phyloP scores from a whole-genome alignment of 805 yeast genomes.

The Yamadazyma olivae region DNA sequence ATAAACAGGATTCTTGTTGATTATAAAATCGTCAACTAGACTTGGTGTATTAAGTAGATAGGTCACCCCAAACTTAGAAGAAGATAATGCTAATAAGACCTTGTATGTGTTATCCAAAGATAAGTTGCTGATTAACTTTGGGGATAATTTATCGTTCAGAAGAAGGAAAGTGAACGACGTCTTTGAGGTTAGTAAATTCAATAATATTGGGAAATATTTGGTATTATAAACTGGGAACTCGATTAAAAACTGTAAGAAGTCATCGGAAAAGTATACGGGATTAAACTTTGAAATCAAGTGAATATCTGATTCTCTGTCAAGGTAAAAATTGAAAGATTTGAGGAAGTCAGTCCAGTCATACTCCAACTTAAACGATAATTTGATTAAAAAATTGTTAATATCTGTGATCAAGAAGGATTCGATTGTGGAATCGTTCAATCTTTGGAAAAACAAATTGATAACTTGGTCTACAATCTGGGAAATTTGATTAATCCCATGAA shows the following conservation, averaged over 20 bases:
- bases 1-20: conserved; percentile 16
- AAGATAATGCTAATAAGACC: conserved; percentile 19
- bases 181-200: conserved; percentile 20
- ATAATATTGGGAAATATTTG: conserved; percentile 22
- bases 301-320: conserved; percentile 17
- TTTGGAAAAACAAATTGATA: conserved; percentile 1
- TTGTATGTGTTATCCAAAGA: conserved; percentile 18
- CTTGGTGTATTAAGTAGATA: conserved; percentile 23
- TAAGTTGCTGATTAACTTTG: conserved; percentile 6
- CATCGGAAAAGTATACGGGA: conserved; percentile 10
- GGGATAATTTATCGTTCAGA: conserved; percentile 9
- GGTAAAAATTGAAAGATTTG: conserved; percentile 17
- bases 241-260: conserved; percentile 8
- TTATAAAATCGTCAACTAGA: conserved; percentile 18
- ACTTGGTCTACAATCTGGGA: not conserved
- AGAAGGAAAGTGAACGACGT: conserved; percentile 14
- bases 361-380: conserved; percentile 16
- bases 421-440: conserved; percentile 3
- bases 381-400: conserved; percentile 17
- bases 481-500: too few relatives aligned
- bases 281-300: conserved; percentile 16
- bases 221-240: conserved; percentile 13
- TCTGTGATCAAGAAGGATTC: conserved; percentile 13
- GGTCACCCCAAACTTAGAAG: conserved; percentile 13
- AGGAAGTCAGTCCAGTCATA: conserved; percentile 6